phyloP scores from a whole-genome alignment of 371 early-diverging fungal species.

The Lichtheimia ornata region DNA sequence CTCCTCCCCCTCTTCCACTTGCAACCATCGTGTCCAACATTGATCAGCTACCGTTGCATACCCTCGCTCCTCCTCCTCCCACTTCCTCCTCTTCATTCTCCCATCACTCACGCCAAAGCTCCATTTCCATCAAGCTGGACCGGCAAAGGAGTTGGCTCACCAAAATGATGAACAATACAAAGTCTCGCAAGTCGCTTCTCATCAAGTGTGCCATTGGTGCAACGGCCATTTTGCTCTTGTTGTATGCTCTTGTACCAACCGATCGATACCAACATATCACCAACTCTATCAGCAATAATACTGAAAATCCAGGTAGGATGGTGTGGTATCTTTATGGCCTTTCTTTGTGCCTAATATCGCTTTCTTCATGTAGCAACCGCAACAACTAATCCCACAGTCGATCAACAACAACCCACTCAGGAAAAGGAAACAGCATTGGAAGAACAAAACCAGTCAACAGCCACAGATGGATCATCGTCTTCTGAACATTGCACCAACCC shows the following conservation, averaged over 20 bases:
- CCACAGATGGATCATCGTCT: constrained; percentile 4
- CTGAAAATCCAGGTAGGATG: not conserved
- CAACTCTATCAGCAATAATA: constrained; percentile 3
- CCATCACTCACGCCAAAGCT: constrained; percentile 46
- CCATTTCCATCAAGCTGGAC: constrained; percentile 39
- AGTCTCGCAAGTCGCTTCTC: constrained; percentile 24
- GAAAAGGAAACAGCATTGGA: not conserved
- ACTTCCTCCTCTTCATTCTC: constrained; percentile 19
- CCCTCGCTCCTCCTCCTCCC: not conserved
- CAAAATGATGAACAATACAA: constrained; percentile 25
- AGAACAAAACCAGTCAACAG: not conserved
- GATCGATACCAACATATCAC: constrained; percentile 9
- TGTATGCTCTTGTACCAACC: constrained; percentile 20
- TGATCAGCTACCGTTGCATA: constrained; percentile 6
- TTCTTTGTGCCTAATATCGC: too few relatives aligned
- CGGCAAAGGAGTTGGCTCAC: constrained; percentile 29
- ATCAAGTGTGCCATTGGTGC: constrained; percentile 13
- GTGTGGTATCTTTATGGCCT: too few relatives aligned
- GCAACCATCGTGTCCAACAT: constrained; percentile 8
- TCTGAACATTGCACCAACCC: constrained; percentile 70
- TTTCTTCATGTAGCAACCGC: too few relatives aligned
- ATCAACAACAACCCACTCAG: not conserved
- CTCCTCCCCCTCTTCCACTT: not conserved
- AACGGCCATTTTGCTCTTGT: constrained; percentile 15
- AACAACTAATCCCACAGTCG: too few relatives aligned